Evolutionary conservation across 768 basidiomycete genomes (phyloP).

Genomic region (Amanita muscaria): DNA sequence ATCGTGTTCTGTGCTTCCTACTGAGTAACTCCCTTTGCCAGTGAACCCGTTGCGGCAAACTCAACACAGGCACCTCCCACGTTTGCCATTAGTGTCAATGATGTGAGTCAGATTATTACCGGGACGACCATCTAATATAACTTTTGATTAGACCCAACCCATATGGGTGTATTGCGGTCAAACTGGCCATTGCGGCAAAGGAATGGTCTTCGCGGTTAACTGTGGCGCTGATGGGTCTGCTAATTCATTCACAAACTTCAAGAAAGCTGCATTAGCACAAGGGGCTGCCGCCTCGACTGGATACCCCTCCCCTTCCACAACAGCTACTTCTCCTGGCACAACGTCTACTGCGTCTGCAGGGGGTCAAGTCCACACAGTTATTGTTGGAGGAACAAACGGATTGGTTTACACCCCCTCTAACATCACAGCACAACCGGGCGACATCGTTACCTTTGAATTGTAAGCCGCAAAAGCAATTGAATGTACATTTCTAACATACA

Average conservation of each 20-base stretch:
- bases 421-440: conserved; percentile 42
- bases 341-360: conserved; percentile 39
- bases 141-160: conserved; percentile 34
- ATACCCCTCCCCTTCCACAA: conserved; percentile 13
- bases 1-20: conserved; percentile 3
- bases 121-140: not conserved
- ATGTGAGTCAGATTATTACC: conserved; percentile 20
- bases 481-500: conserved; percentile 4
- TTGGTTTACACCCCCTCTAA: conserved; percentile 43
- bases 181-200: conserved; percentile 48
- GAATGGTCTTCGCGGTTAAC: conserved; percentile 65
- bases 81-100: conserved; percentile 42
- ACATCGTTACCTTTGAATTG: conserved; percentile 55
- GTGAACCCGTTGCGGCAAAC: conserved; percentile 45
- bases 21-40: conserved; percentile 14
- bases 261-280: conserved; percentile 44
- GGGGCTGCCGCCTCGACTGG: conserved; percentile 43
- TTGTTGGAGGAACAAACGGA: conserved; percentile 42
- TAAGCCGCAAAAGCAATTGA: conserved; percentile 19
- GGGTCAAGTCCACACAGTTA: conserved; percentile 41
- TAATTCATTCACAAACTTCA: conserved; percentile 57
- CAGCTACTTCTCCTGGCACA: conserved; percentile 8
- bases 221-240: conserved; percentile 43
- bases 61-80: conserved; percentile 35
- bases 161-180: conserved; percentile 56